A percentile compares a stretch with the other conserved stretches of the same genome.
phyloP scores from a whole-genome alignment of 768 basidiomycete genomes.

The Tulasnella sp. region DNA sequence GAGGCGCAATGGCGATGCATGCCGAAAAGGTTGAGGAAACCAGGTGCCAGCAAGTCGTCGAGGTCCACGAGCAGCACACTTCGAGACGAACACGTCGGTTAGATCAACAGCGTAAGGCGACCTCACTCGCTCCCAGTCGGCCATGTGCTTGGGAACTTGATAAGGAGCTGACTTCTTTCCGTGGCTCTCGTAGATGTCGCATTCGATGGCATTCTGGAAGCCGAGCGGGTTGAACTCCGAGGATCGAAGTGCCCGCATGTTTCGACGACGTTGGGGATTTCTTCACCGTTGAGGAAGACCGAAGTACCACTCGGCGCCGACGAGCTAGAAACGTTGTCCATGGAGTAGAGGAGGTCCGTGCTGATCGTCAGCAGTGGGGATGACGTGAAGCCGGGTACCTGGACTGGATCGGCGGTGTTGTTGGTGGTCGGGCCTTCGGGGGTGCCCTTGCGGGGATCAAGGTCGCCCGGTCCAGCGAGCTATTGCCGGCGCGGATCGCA shows the following conservation, averaged over 20 bases:
- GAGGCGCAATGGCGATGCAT: slow-evolving; percentile 29
- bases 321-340: slow-evolving; percentile 44
- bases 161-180: slow-evolving; percentile 41
- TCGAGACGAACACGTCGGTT: slow-evolving; percentile 43
- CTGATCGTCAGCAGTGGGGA: slow-evolving; percentile 50
- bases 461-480: slow-evolving; percentile 71
- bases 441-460: slow-evolving; percentile 52
- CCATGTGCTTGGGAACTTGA: slow-evolving; percentile 41
- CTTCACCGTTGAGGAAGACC: slow-evolving; percentile 39
- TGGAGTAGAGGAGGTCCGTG: slow-evolving; percentile 47
- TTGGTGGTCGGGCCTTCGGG: slow-evolving; percentile 54
- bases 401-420: slow-evolving; percentile 47
- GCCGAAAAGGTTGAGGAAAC: slow-evolving; percentile 42
- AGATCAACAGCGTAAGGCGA: slow-evolving; percentile 28
- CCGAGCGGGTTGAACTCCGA: slow-evolving; percentile 41
- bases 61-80: slow-evolving; percentile 47
- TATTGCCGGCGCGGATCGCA: slow-evolving; percentile 74
- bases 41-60: slow-evolving; percentile 42
- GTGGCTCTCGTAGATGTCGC: slow-evolving; percentile 57
- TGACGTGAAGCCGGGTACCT: slow-evolving; percentile 48
- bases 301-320: slow-evolving; percentile 46
- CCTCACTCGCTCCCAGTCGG: slow-evolving; percentile 37
- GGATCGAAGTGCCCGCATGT: slow-evolving; percentile 7
- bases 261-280: neutral
- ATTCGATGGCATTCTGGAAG: slow-evolving; percentile 61